These are phyloP conservation scores for Metschnikowia hibisci DNA, from an alignment of 805 yeast genomes.

Conservation along the genomic window DNA sequence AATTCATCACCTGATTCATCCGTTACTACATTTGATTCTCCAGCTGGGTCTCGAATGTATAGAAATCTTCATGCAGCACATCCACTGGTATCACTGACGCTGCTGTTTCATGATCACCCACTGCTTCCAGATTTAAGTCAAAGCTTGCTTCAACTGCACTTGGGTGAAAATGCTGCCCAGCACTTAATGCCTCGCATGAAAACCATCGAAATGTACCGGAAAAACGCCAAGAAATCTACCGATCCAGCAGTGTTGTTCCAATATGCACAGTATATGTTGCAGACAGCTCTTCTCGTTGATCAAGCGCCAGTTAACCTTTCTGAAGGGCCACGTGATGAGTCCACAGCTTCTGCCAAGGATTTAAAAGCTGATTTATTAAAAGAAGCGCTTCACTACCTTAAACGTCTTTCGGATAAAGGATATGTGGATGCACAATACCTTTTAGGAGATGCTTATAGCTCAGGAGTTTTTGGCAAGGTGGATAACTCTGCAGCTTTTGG, in stretches of 20 bases:
- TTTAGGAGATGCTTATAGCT: slow-evolving; percentile 82
- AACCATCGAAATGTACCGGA: slow-evolving; percentile 82
- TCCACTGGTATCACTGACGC: slow-evolving; percentile 36
- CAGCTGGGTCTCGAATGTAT: slow-evolving; percentile 8
- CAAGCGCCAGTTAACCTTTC: slow-evolving; percentile 4
- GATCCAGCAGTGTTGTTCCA: slow-evolving; percentile 87
- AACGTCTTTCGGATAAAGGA: slow-evolving; percentile 72
- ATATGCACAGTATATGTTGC: slow-evolving; percentile 86
- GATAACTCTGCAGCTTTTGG: slow-evolving; percentile 73
- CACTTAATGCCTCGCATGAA: slow-evolving; percentile 69
- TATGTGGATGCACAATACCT: slow-evolving; percentile 88
- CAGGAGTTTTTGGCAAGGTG: slow-evolving; percentile 78
- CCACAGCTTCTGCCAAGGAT: slow-evolving; percentile 5
- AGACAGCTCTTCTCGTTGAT: slow-evolving; percentile 57
- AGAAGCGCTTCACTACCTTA: slow-evolving; percentile 71
- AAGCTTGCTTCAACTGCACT: slow-evolving; percentile 46
- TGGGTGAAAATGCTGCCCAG: slow-evolving; percentile 43
- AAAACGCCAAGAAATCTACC: slow-evolving; percentile 77
- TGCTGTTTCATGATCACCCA: slow-evolving; percentile 33
- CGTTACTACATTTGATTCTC: slow-evolving; percentile 4
- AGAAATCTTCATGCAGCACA: slow-evolving; percentile 21
- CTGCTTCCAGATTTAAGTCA: slow-evolving; percentile 50
- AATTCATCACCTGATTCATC: slow-evolving; percentile 4
- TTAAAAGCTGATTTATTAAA: slow-evolving; percentile 58
- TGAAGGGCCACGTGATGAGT: not conserved